A percentile compares a stretch with the other conserved stretches of the same genome.
phyloP scores from a whole-genome alignment of 768 basidiomycete species.

The Boletus sp. region DNA sequence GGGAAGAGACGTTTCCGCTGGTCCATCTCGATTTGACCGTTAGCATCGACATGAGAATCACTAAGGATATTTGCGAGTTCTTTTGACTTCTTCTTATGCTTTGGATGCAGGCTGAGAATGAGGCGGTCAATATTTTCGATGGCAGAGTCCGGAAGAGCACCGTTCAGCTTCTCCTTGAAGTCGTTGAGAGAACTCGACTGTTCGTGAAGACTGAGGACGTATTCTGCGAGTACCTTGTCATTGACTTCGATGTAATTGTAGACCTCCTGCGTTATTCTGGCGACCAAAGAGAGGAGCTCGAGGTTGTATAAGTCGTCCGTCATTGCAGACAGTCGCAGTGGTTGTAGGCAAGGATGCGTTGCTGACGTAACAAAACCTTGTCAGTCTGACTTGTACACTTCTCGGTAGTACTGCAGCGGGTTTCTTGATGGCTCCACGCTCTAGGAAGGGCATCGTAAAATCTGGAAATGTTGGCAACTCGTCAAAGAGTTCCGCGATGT shows the following conservation, averaged over 20 bases:
- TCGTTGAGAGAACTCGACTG: constrained; percentile 70
- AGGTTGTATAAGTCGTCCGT: constrained; percentile 86
- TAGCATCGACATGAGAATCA: constrained; percentile 27
- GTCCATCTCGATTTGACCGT: constrained; percentile 54
- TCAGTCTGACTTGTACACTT: too few relatives aligned
- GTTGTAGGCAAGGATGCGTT: not conserved
- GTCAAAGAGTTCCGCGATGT: constrained; percentile 44
- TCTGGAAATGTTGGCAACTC: constrained; percentile 91
- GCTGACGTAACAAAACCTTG: constrained; percentile 21
- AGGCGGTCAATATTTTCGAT: constrained; percentile 92
- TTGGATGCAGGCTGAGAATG: constrained; percentile 92
- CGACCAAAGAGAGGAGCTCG: constrained; percentile 87
- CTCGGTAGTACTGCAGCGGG: not conserved
- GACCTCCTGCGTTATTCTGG: constrained; percentile 90
- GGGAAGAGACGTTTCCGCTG: constrained; percentile 86
- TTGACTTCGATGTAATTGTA: constrained; percentile 80
- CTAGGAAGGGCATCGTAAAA: constrained; percentile 68
- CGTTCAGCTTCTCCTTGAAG: constrained; percentile 79
- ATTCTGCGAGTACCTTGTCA: constrained; percentile 95
- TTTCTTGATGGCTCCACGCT: constrained; percentile 52
- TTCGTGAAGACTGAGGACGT: constrained; percentile 87
- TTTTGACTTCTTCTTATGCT: constrained; percentile 73
- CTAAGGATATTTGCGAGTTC: constrained; percentile 36
- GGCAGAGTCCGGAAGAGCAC: constrained; percentile 86
- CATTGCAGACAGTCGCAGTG: constrained; percentile 39